These are phyloP conservation scores for Hirschfeldia incana DNA, from an alignment of 345 rosid genomes.

Conservation along the genomic window DNA sequence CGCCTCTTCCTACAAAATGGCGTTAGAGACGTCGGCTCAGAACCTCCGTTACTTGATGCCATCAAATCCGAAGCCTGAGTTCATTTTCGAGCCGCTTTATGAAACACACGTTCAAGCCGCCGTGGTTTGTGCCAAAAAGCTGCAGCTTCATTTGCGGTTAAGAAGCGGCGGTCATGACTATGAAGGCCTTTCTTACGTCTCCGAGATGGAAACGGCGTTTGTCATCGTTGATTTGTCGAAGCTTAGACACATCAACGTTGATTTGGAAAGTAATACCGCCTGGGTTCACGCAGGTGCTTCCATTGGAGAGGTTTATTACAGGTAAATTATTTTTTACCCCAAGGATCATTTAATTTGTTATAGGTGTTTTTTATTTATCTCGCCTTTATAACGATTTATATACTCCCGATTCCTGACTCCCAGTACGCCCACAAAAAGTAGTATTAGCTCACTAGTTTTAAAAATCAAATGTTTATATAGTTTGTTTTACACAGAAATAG, in stretches of 20 bases:
- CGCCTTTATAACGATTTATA: background rate
- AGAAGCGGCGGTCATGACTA: constrained; percentile 82
- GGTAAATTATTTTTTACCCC: constrained; percentile 3
- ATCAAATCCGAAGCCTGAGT: constrained; percentile 56
- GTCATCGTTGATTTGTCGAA: constrained; percentile 55
- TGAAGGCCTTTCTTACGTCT: constrained; percentile 68
- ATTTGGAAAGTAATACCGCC: constrained; percentile 50
- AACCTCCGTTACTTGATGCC: constrained; percentile 55
- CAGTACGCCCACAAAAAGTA: background rate
- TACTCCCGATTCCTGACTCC: too few species aligned
- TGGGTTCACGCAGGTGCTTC: constrained; percentile 84
- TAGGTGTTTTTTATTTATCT: background rate
- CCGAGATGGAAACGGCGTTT: constrained; percentile 56
- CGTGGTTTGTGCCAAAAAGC: constrained; percentile 57
- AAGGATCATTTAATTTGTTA: background rate
- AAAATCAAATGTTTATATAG: background rate
- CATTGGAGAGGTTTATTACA: constrained; percentile 54
- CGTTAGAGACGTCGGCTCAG: constrained; percentile 53
- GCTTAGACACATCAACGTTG: constrained; percentile 56
- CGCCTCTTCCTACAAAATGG: constrained; percentile 42
- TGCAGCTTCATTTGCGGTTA: constrained; percentile 52
- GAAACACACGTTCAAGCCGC: constrained; percentile 71
- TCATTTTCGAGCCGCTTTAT: constrained; percentile 56
- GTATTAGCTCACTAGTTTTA: background rate
- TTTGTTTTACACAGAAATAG: background rate